Evolutionary conservation across 1,139 yeast species (phyloP), one percentile per base, ranked within the genome.

Genomic region (Zygotorulaspora mrakii): DNA sequence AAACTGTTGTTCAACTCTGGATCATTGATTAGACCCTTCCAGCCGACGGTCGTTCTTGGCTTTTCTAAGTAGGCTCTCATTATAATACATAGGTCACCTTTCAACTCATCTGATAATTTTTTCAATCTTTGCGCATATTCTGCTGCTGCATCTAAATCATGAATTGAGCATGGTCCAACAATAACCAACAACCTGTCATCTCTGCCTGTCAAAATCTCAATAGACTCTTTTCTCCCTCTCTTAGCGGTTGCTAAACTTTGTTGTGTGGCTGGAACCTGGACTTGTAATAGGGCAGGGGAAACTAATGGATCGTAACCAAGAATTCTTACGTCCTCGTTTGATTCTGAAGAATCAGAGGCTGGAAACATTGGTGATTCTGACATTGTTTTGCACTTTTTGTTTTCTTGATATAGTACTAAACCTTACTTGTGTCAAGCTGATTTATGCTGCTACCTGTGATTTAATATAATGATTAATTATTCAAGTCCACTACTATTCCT

Each of bases 21-120:
- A 65, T 91, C 98, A 65, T 91, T 91, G 63, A 91, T 88, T 60
- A 91, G 73, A 51, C 98, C 98, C 70, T 91, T 91, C 98, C 98
- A 91, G 50, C 98, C 98, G 40, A 91, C 97, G 22, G 97, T 91
- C 49, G 98, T 91, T 71, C 98, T 81, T 59, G 98, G 98, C 68
- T 91, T 91, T 68, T 91, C 98, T 57, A 91, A 74, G 74, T 91
- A 91, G 11, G 97, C 97, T 69, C 97, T 80, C 97, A 91, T 91
- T 52, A 91, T 76, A 47, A 91, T 76, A 38, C 83, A 82, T 49
- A 91, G 71, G 52, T 91, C 97, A 42, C 73, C 77, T 46, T 76
- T 65, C 49, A 85, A 74, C 66, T 85, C 86, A 37, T 76, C 81
- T 32, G 88, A 71, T 48, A 83, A 68, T 48, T 71, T 71, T 62